Evolutionary conservation across 2,329 filamentous ascomycete genomes (phyloP), one percentile per base, ranked within the genome.

Genomic region (Cladosporium sphaerospermum): DNA sequence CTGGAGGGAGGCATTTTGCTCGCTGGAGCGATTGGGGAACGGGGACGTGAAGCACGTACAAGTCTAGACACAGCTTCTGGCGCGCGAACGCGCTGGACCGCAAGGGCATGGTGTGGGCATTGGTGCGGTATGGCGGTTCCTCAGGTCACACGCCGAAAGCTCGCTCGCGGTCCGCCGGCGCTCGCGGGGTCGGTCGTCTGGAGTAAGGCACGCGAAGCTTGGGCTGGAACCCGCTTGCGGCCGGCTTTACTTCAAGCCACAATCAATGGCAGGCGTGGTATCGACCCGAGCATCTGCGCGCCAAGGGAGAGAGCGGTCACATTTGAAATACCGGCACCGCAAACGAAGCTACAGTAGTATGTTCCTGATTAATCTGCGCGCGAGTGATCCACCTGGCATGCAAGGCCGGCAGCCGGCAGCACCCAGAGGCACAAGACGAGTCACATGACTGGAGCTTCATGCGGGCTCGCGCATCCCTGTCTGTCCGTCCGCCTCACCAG

Each of bases 1-100:
- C 28, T 13, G 23, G 28, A 14, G 42, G 23, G 13, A n/a, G 10
- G 28, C 13, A 11, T 33, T 11, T 7, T 28, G 23, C 23, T 28
- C 23, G 23, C 23, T 28, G 23, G 23, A 28, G 23, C 23, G 7
- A 28, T 28, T 28, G 23, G 23, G 23, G 7, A 28, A 16, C 14
- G 14, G 23, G 23, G 7, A 28, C 23, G 7, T 28, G 23, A 28
- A 28, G 23, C 28, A 65, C 85, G 61, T 75, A 93, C 88, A 92
- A 93, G 73, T 93, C 89, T 55, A 88, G 79, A 39, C 90, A 77
- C 46, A 93, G 78, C 66, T 90, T 85, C 69, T 93, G 87, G 69
- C 79, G 83, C 64, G 85, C 81, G 64, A 91, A 74, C 28, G 64
- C 63, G 32, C 60, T 45, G 39, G 60, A 59, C 34, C 48, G 40